A percentile compares a stretch with the other conserved stretches of the same genome.
Conservation (phyloP, 2,329 filamentous ascomycete genomes). For the Ilyonectria robusta region DNA sequence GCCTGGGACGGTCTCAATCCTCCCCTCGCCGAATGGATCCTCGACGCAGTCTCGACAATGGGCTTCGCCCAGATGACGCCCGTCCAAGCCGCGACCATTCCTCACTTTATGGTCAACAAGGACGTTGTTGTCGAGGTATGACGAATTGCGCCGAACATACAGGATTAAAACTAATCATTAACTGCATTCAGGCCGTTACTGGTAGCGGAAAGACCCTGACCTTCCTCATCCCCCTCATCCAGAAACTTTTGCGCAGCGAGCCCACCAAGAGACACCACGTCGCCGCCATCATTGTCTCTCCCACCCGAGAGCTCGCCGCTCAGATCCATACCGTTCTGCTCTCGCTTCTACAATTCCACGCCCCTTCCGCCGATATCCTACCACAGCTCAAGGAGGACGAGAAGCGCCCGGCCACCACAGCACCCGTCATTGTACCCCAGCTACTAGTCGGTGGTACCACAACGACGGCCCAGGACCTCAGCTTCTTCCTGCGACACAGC, state of each 20-base stretch:
- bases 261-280: constrained; percentile 92
- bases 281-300: constrained; percentile 91
- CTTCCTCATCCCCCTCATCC: constrained; percentile 86
- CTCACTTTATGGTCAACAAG: constrained; percentile 89
- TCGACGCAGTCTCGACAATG: constrained; percentile 87
- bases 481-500: constrained; percentile 84
- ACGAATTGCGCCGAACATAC: neutral
- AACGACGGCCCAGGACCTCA: constrained; percentile 88
- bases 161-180: constrained; percentile 8
- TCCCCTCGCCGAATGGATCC: constrained; percentile 76
- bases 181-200: constrained; percentile 76
- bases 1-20: constrained; percentile 60
- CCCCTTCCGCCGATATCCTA: constrained; percentile 78
- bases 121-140: constrained; percentile 89
- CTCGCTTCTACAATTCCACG: constrained; percentile 86
- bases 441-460: constrained; percentile 86
- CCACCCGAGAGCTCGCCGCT: constrained; percentile 88
- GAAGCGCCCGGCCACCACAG: constrained; percentile 63
- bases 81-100: constrained; percentile 93
- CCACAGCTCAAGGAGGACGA: constrained; percentile 68
- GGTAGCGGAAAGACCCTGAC: constrained; percentile 92
- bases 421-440: constrained; percentile 81
- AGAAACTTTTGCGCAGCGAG: constrained; percentile 85
- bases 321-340: constrained; percentile 90
- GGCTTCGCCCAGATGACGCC: constrained; percentile 91